Percentiles rank a stretch among this genome's conserved stretches.
Evolutionary conservation across 495 filamentous ascomycete species (phyloP).

Genomic region (Chaetomium tenue): DNA sequence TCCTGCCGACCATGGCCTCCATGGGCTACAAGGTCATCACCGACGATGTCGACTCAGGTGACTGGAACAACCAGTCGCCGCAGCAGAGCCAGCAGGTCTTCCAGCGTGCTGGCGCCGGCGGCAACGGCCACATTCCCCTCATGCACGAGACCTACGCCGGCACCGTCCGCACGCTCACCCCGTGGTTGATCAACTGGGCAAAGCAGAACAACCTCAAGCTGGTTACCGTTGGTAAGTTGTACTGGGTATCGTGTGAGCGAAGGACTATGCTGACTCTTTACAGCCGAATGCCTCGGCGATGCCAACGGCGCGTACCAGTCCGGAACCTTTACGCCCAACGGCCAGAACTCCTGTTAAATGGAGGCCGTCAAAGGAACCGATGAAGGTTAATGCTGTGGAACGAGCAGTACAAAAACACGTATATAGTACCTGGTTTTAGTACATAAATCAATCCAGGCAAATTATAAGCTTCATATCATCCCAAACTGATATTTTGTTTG

Average conservation of each 20-base stretch:
- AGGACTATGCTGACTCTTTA: slow-evolving; percentile 25
- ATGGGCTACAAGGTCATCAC: slow-evolving; percentile 56
- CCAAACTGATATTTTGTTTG: too few species aligned
- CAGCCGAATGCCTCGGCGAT: slow-evolving; percentile 54
- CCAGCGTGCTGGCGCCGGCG: slow-evolving; percentile 44
- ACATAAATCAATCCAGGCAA: not conserved
- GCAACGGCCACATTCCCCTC: slow-evolving; percentile 53
- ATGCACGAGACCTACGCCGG: slow-evolving; percentile 55
- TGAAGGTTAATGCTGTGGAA: not conserved
- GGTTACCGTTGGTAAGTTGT: slow-evolving; percentile 51
- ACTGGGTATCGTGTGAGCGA: not conserved
- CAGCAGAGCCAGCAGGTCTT: slow-evolving; percentile 46
- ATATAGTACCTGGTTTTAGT: not conserved
- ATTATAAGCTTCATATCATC: not conserved
- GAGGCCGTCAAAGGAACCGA: not conserved
- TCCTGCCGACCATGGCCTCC: slow-evolving; percentile 45
- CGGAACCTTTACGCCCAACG: slow-evolving; percentile 38
- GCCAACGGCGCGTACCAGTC: slow-evolving; percentile 45
- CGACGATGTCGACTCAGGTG: slow-evolving; percentile 53
- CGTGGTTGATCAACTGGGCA: slow-evolving; percentile 55
- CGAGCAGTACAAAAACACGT: not conserved
- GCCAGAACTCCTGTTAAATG: slow-evolving; percentile 27
- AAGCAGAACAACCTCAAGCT: slow-evolving; percentile 51
- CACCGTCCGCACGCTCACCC: slow-evolving; percentile 50
- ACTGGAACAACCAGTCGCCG: slow-evolving; percentile 53